These are phyloP conservation scores for Epichloe sibirici DNA, from an alignment of 2,329 filamentous ascomycete species.

Conservation along the genomic window DNA sequence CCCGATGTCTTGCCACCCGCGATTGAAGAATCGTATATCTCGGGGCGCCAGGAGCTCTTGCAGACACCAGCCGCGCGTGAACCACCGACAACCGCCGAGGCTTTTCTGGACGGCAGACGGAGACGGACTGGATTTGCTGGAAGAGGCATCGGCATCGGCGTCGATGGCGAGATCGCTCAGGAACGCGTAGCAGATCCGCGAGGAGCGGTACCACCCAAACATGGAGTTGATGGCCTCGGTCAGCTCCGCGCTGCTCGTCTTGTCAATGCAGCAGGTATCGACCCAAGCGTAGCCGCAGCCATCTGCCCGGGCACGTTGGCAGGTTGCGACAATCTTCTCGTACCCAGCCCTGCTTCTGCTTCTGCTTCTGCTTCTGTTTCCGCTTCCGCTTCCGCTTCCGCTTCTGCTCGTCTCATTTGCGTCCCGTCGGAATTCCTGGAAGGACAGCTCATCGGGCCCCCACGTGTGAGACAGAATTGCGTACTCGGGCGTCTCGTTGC, in stretches of 20 bases:
- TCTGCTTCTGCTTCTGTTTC: no score
- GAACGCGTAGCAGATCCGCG: slow-evolving; percentile 1
- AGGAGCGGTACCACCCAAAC: slow-evolving; percentile 8
- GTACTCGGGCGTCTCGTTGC: slow-evolving; percentile 1
- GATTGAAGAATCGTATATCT: slow-evolving; percentile 18
- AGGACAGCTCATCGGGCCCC: slow-evolving; percentile 6
- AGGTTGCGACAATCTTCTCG: background rate
- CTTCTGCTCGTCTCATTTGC: no score
- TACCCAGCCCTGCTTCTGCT: background rate
- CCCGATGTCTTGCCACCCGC: slow-evolving; percentile 16
- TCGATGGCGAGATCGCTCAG: background rate
- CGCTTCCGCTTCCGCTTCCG: no score
- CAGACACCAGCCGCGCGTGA: slow-evolving; percentile 42
- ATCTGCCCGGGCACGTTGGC: background rate
- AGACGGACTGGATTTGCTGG: background rate
- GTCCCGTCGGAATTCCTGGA: slow-evolving; percentile 1
- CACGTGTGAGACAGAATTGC: slow-evolving; percentile 11
- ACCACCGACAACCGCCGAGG: slow-evolving; percentile 15
- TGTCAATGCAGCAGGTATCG: slow-evolving; percentile 12
- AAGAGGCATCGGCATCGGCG: no score
- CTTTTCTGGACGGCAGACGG: background rate
- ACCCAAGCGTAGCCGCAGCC: slow-evolving; percentile 6
- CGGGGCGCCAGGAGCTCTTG: slow-evolving; percentile 49
- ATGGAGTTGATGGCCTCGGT: slow-evolving; percentile 9
- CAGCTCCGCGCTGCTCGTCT: slow-evolving; percentile 7